Evolutionary conservation across 2,329 filamentous ascomycete genomes (phyloP), one percentile per base, ranked within the genome.

Genomic region (Alternaria conjuncta): DNA sequence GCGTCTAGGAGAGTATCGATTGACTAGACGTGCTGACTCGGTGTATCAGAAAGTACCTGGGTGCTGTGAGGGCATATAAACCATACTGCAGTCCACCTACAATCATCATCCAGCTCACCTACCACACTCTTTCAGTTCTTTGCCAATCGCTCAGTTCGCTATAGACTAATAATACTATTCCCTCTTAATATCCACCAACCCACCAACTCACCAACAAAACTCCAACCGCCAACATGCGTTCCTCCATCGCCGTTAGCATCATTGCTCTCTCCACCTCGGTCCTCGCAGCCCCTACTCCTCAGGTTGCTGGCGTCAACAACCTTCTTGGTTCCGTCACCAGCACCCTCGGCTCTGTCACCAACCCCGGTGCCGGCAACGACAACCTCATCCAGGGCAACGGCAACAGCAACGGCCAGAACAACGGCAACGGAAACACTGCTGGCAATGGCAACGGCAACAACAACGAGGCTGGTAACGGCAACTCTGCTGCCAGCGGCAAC

Each of bases 201-300:
- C 3, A 53, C 32, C 28, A n/a, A n/a, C n/a, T n/a, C 3, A 51
- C 30, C 30, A 41, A 41, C 36, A 41, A 41, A 41, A 41, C 41
- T 12, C 9, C 45, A 53, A 57, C 47, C 47, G 26, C 26, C 65
- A 61, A 49, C 6, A 68, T 68, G 66, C 59, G 60, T 55, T 64
- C 54, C 59, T 70, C 65, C 57, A 10, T 68, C 32, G 47, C 67
- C 7, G 28, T 68, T 23, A 60, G 67, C 20, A 43, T 72, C 50
- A 61, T 67, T 46, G 63, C 65, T 26, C 57, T 72, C 51, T 61
- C 65, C 21, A 61, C 68, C 26, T 63, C 68, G 23, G 67, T 70
- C 18, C 43, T 67, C n/a, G 54, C 67, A 13, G 70, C 70, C 4
- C 70, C 70, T 25, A 64, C 60, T 23, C 67, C 67, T 10, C 61